A percentile compares a stretch with the other conserved stretches of the same genome.
Conservation (phyloP, 139 green algal genomes). For the Picochlorum sp. region DNA sequence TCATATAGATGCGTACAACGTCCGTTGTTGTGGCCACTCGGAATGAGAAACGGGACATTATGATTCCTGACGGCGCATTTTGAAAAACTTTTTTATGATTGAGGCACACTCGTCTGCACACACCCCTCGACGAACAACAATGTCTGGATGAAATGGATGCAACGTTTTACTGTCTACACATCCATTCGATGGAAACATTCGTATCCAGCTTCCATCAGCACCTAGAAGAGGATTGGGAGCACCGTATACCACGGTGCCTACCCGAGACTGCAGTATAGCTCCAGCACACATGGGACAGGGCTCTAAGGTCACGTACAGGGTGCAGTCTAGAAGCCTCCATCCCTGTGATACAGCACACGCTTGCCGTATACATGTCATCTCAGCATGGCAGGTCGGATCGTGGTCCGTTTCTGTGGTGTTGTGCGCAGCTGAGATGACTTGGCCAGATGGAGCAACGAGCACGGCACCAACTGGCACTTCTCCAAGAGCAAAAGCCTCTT, state of each 20-base stretch:
- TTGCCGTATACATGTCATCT: conserved; percentile 66
- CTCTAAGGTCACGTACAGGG: conserved; percentile 88
- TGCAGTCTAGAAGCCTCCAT: conserved; percentile 66
- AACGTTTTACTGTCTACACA: background rate
- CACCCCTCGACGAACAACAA: conserved; percentile 52
- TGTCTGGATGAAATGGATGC: conserved; percentile 58
- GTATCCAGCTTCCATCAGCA: conserved; percentile 78
- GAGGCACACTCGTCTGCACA: conserved; percentile 45
- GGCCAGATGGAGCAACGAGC: conserved; percentile 39
- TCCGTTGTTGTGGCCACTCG: background rate
- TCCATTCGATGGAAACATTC: conserved; percentile 33
- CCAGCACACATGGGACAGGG: conserved; percentile 95
- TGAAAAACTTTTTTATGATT: conserved; percentile 64
- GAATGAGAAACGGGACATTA: background rate
- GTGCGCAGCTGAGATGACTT: conserved; percentile 39
- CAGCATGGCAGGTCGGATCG: conserved; percentile 76
- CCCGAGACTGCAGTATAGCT: conserved; percentile 68
- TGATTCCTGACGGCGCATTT: conserved; percentile 12
- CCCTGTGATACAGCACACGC: conserved; percentile 21
- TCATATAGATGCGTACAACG: too few species aligned
- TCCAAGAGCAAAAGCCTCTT: conserved; percentile 15
- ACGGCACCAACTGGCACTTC: conserved; percentile 83
- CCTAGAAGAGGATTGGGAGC: conserved; percentile 68
- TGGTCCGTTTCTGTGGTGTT: conserved; percentile 48
- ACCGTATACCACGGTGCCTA: conserved; percentile 79